phyloP scores from a whole-genome alignment of 306 rosid species.

The Vigna hirtella region DNA sequence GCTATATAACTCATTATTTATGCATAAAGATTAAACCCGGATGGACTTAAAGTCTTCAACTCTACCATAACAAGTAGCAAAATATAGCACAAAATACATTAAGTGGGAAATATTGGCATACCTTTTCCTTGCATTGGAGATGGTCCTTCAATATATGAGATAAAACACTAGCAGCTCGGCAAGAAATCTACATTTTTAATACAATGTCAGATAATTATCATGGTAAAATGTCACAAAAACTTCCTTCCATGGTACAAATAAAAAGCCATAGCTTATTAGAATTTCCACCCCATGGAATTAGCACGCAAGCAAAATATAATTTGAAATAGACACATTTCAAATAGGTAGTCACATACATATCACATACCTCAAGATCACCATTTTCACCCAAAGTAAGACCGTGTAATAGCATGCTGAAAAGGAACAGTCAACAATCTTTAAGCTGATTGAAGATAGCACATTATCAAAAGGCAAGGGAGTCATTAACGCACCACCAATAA shows the following conservation, averaged over 20 bases:
- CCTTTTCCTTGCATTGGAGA: conserved; percentile 93
- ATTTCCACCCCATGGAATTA: conserved; percentile 33
- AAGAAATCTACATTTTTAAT: conserved; percentile 70
- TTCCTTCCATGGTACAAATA: not conserved
- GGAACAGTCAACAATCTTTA: conserved; percentile 37
- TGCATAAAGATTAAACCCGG: conserved; percentile 23
- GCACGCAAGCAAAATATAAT: conserved; percentile 1
- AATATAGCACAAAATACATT: conserved; percentile 35
- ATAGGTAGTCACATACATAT: not conserved
- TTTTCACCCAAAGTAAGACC: conserved; percentile 84
- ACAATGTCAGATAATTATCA: conserved; percentile 33
- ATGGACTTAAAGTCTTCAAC: conserved; percentile 3
- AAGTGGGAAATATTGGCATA: conserved; percentile 49
- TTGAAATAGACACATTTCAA: not conserved
- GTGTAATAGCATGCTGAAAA: conserved; percentile 79
- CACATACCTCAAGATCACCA: conserved; percentile 82
- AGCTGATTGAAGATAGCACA: conserved; percentile 29
- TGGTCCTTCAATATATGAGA: conserved; percentile 87
- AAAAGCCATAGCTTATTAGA: conserved; percentile 23
- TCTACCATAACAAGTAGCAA: conserved; percentile 7
- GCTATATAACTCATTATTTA: conserved; percentile 3
- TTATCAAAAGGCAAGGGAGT: conserved; percentile 29
- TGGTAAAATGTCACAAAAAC: not conserved
- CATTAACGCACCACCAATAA: conserved; percentile 35
- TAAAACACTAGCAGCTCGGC: conserved; percentile 97